Evolutionary conservation across 371 early-diverging fungal species (phyloP).

Genomic region (Capillidium rhysosporum): DNA sequence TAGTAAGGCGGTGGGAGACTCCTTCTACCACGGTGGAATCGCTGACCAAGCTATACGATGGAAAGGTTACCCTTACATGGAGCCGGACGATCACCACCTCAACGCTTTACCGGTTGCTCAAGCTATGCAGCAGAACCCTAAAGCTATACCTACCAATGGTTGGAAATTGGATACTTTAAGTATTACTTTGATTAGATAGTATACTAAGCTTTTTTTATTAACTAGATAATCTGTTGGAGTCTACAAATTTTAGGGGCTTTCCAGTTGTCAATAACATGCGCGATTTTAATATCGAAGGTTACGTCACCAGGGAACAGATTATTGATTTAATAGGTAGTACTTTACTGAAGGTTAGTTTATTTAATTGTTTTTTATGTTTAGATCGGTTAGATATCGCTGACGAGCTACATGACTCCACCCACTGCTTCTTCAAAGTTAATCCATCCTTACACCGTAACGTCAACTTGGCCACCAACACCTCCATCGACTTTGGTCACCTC

Average conservation of each 20-base stretch:
- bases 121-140: conserved; percentile 35
- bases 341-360: conserved; percentile 1
- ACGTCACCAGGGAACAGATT: conserved; percentile 56
- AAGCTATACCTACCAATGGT: conserved; percentile 30
- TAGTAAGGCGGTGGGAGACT: conserved; percentile 72
- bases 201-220: too few relatives aligned
- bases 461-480: conserved; percentile 18
- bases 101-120: conserved; percentile 30
- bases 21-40: conserved; percentile 62
- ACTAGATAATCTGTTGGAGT: conserved; percentile 24
- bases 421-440: conserved; percentile 25
- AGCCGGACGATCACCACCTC: conserved; percentile 51
- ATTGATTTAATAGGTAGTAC: conserved; percentile 33
- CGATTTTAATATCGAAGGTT: conserved; percentile 57
- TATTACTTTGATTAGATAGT: background rate
- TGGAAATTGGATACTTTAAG: conserved; percentile 14
- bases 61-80: conserved; percentile 75
- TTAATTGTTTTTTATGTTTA: background rate
- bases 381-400: conserved; percentile 22
- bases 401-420: conserved; percentile 24
- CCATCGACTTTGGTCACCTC: conserved; percentile 46
- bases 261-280: conserved; percentile 56
- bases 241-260: conserved; percentile 47
- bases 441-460: background rate
- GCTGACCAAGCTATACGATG: conserved; percentile 67